Percentiles rank a stretch among this genome's conserved stretches.
phyloP scores from a whole-genome alignment of 2,329 filamentous ascomycete genomes.

The Fusarium equiseti region DNA sequence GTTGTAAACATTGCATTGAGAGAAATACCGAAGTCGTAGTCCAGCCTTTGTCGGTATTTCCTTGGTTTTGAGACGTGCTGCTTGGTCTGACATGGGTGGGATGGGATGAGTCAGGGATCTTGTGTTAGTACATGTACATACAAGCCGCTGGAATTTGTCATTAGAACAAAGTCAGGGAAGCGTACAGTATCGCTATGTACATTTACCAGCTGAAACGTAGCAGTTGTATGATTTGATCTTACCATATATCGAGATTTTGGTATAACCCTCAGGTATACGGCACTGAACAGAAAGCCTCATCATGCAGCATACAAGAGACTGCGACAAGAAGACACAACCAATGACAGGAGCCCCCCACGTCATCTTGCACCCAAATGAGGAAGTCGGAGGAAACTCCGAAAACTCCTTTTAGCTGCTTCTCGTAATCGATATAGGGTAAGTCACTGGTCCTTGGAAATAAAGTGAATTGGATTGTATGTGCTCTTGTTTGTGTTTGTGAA shows the following conservation, averaged over 20 bases:
- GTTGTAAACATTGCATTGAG: slow-evolving; percentile 41
- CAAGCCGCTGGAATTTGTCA: slow-evolving; percentile 8
- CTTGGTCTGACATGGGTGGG: neutral
- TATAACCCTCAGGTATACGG: neutral
- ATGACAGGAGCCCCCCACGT: slow-evolving; percentile 9
- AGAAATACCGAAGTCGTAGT: neutral
- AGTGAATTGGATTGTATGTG: neutral
- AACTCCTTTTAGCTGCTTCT: slow-evolving; percentile 36
- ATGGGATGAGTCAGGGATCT: slow-evolving; percentile 17
- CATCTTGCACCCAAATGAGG: slow-evolving; percentile 24
- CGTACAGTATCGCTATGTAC: neutral
- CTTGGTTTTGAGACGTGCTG: neutral
- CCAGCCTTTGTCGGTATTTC: neutral
- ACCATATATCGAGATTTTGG: too few species aligned
- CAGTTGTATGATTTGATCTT: too few species aligned
- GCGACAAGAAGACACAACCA: slow-evolving; percentile 13
- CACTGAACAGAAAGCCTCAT: neutral
- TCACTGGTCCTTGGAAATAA: neutral
- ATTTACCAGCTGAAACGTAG: too few species aligned
- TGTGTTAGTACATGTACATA: slow-evolving; percentile 6
- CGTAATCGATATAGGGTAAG: neutral
- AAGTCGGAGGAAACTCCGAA: slow-evolving; percentile 43
- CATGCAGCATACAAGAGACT: neutral
- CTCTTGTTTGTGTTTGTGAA: neutral
- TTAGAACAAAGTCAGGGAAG: neutral